A percentile compares a stretch with the other conserved stretches of the same genome.
Evolutionary conservation across 2,329 filamentous ascomycete genomes (phyloP).

Genomic region (Apiospora pterosperma): DNA sequence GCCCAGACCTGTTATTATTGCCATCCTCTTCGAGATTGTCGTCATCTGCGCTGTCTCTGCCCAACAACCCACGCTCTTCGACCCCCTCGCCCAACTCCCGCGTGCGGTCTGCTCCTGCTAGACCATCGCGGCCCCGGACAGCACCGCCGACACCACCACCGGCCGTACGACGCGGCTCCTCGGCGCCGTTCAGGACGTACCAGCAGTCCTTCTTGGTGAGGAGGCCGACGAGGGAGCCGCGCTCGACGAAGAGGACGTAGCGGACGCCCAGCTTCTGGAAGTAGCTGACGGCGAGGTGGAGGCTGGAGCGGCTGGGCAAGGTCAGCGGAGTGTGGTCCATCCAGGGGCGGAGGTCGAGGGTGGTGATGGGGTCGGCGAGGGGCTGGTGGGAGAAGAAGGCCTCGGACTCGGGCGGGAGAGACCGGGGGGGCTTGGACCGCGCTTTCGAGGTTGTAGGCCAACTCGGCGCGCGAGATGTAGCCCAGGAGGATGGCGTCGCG

Average conservation of each 20-base stretch:
- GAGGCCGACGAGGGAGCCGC: constrained; percentile 76
- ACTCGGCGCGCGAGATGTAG: constrained; percentile 90
- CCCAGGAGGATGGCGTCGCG: constrained; percentile 78
- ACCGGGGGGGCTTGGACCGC: constrained; percentile 53
- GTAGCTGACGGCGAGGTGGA: constrained; percentile 86
- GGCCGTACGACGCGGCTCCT: constrained; percentile 35
- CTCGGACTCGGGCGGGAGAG: constrained; percentile 67
- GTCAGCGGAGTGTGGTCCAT: constrained; percentile 99
- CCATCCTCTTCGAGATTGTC: background rate
- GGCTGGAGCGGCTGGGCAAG: constrained; percentile 68
- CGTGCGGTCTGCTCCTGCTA: background rate
- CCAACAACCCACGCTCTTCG: background rate
- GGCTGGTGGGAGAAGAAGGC: constrained; percentile 83
- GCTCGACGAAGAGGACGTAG: constrained; percentile 84
- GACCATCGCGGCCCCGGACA: background rate
- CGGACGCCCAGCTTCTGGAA: constrained; percentile 92
- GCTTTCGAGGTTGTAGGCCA: constrained; percentile 73
- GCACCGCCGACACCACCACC: background rate
- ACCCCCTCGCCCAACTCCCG: background rate
- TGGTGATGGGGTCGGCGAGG: constrained; percentile 71
- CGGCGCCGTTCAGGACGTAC: constrained; percentile 81
- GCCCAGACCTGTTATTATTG: background rate
- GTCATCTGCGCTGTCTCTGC: background rate
- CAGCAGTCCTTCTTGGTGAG: constrained; percentile 98
- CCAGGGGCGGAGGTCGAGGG: constrained; percentile 89